Percentiles rank a stretch among this genome's conserved stretches.
Conservation (phyloP, 1,284 basidiomycete species). For the Coniferiporia sulphurascens region DNA sequence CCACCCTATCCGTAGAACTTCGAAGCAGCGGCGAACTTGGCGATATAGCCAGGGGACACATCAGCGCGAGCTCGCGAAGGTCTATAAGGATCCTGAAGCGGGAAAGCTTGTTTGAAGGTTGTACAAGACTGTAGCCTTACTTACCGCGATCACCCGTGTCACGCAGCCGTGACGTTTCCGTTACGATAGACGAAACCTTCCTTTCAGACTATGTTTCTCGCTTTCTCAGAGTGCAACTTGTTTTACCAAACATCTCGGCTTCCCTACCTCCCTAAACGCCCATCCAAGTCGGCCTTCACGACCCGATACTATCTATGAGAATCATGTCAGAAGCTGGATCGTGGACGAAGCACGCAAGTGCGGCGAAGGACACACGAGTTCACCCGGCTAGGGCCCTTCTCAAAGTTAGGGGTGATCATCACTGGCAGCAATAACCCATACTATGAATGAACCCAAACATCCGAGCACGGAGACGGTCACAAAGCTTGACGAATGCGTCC, state of each 20-base stretch:
- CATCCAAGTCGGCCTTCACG: background rate
- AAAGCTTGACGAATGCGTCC: background rate
- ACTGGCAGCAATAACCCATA: background rate
- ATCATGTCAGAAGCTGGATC: background rate
- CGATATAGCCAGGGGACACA: background rate
- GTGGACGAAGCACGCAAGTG: background rate
- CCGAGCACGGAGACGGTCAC: background rate
- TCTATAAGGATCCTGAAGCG: background rate
- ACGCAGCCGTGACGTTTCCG: background rate
- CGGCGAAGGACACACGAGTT: background rate
- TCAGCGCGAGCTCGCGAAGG: background rate
- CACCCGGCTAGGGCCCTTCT: background rate
- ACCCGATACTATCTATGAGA: background rate
- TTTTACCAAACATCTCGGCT: background rate
- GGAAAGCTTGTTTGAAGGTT: conserved; percentile 1
- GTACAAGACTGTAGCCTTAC: background rate
- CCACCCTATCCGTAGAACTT: background rate
- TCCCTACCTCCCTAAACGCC: background rate
- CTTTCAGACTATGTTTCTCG: too few relatives aligned
- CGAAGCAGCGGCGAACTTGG: conserved; percentile 6
- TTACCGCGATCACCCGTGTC: background rate
- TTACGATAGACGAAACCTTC: background rate
- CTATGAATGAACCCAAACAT: background rate
- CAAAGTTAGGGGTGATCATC: conserved; percentile 4
- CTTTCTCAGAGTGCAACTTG: too few relatives aligned